These are phyloP conservation scores for Myriangium duriaei DNA, from an alignment of 2,329 filamentous ascomycete genomes.

Conservation along the genomic window DNA sequence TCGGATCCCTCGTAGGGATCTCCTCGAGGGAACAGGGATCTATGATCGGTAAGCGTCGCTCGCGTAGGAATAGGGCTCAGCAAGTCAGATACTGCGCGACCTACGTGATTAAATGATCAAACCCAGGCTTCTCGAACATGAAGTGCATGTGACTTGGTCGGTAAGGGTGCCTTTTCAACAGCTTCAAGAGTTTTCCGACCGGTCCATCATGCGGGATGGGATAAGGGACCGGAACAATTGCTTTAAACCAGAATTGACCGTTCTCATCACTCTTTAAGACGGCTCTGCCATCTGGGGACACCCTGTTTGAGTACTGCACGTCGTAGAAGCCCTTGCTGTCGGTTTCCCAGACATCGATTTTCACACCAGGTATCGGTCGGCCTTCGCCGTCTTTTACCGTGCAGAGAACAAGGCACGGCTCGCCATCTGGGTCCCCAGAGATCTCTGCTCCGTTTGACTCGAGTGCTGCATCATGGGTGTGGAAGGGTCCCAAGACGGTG, in stretches of 20 bases:
- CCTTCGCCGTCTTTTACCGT: constrained; percentile 54
- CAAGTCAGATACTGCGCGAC: constrained; percentile 33
- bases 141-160: constrained; percentile 74
- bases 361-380: constrained; percentile 50
- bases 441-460: constrained; percentile 48
- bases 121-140: constrained; percentile 72
- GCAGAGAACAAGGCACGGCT: constrained; percentile 62
- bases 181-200: constrained; percentile 57
- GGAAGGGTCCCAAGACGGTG: constrained; percentile 70
- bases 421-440: constrained; percentile 55
- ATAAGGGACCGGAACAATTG: constrained; percentile 74
- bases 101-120: constrained; percentile 74
- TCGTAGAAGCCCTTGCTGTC: constrained; percentile 72
- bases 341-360: constrained; percentile 76
- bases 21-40: constrained; percentile 63
- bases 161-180: constrained; percentile 61
- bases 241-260: constrained; percentile 74
- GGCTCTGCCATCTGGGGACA: constrained; percentile 58
- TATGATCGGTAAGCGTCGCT: too few species aligned
- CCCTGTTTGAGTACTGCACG: constrained; percentile 57
- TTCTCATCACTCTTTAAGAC: constrained; percentile 56
- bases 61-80: neutral
- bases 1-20: constrained; percentile 76
- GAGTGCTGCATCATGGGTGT: constrained; percentile 61
- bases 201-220: constrained; percentile 76